phyloP scores from a whole-genome alignment of 2,329 filamentous ascomycete species.

The Aspergillus texensis region DNA sequence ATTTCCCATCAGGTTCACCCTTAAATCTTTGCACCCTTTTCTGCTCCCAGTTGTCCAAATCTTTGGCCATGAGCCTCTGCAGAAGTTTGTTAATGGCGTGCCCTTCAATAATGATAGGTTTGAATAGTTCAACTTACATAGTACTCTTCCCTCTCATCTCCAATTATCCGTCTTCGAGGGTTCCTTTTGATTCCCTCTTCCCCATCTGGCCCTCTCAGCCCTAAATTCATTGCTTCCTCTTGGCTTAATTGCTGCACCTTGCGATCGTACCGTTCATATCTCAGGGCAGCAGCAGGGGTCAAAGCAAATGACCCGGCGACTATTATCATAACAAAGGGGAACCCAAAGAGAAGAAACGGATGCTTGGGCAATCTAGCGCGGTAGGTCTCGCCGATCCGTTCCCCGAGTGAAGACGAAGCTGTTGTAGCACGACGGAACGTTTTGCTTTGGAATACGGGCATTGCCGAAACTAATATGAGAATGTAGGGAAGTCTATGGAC shows the following conservation, averaged over 20 bases:
- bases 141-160: constrained; percentile 51
- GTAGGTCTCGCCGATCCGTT: constrained; percentile 74
- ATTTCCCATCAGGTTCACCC: constrained; percentile 83
- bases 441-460: constrained; percentile 69
- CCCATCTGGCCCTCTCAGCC: constrained; percentile 66
- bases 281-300: constrained; percentile 87
- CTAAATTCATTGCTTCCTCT: constrained; percentile 83
- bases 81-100: background rate
- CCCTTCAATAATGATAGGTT: background rate
- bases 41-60: constrained; percentile 95
- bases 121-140: constrained; percentile 37
- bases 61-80: constrained; percentile 80
- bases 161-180: constrained; percentile 45
- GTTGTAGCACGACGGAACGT: constrained; percentile 65
- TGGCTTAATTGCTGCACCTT: constrained; percentile 82
- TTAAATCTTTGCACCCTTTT: constrained; percentile 87
- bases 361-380: constrained; percentile 72
- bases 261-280: constrained; percentile 91
- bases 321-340: constrained; percentile 89
- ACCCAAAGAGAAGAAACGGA: constrained; percentile 89
- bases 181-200: constrained; percentile 71
- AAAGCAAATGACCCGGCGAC: constrained; percentile 91
- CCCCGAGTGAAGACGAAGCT: constrained; percentile 58
- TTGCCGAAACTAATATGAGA: constrained; percentile 31
- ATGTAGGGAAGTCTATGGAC: background rate